Percentiles rank a stretch among this genome's conserved stretches.
These are phyloP conservation scores for Solanum chiquidenum DNA, from an alignment of 257 asterid species.

Conservation along the genomic window DNA sequence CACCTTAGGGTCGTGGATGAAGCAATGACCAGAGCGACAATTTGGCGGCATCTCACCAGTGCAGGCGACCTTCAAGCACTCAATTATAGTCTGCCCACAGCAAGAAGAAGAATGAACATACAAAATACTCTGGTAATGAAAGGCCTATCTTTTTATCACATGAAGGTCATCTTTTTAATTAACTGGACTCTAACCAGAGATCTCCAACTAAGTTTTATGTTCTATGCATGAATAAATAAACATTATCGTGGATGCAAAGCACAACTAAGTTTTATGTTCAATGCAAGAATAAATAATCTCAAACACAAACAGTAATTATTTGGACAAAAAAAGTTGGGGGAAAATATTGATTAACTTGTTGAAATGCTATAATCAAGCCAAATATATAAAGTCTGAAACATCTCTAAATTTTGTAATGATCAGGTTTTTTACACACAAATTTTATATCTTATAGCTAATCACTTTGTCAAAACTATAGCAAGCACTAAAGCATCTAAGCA, in stretches of 20 bases:
- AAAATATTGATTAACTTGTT: neutral
- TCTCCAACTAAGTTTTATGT: neutral
- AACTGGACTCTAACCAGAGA: neutral
- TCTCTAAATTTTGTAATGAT: neutral
- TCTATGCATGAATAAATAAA: neutral
- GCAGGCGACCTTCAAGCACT: constrained; percentile 97
- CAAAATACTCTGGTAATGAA: neutral
- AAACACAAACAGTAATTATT: neutral
- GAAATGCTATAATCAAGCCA: neutral
- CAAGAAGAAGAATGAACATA: neutral
- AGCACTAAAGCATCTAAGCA: neutral
- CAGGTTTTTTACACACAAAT: too few species aligned
- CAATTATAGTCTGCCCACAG: constrained; percentile 69
- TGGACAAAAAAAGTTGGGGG: neutral
- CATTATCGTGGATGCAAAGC: neutral
- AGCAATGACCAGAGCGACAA: constrained; percentile 96
- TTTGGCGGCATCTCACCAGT: constrained; percentile 96
- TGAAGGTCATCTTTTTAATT: neutral
- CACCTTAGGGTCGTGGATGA: constrained; percentile 95
- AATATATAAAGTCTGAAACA: neutral
- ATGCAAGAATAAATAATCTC: neutral
- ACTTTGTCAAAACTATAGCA: neutral
- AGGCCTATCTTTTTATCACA: neutral
- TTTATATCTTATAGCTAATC: neutral
- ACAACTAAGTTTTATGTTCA: neutral